Conservation (phyloP, 2,329 filamentous ascomycete genomes). For the Colletotrichum sp. region DNA sequence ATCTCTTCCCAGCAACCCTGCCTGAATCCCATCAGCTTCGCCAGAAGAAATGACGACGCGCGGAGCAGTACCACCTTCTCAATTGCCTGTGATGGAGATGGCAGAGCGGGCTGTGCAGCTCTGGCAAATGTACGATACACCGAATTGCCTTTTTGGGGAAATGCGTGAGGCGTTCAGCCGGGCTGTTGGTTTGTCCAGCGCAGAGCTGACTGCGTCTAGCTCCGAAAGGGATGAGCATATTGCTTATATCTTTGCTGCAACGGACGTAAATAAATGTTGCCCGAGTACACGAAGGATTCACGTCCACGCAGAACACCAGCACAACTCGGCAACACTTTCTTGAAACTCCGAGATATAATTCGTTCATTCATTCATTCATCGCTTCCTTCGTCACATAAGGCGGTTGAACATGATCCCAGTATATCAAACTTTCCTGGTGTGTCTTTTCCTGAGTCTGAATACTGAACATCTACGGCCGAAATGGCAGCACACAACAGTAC, state of each 20-base stretch:
- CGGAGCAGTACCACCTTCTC: rapidly evolving
- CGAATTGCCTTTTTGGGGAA: rapidly evolving
- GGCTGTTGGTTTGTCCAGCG: background rate
- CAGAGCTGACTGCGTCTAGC: rapidly evolving
- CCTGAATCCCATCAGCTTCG: background rate
- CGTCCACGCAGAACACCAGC: background rate
- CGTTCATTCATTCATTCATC: background rate
- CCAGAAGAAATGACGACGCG: background rate
- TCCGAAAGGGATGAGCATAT: rapidly evolving
- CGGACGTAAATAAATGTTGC: background rate
- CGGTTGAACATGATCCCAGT: rapidly evolving
- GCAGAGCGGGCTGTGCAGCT: background rate
- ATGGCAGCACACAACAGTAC: background rate
- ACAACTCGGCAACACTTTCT: rapidly evolving
- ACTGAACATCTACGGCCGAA: background rate
- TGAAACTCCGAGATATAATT: background rate
- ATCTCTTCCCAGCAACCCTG: background rate
- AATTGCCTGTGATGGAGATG: rapidly evolving
- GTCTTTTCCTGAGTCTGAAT: background rate
- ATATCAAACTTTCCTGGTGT: rapidly evolving
- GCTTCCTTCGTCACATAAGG: background rate
- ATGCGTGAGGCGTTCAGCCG: background rate
- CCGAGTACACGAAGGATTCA: background rate
- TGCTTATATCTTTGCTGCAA: background rate
- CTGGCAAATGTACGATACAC: background rate